Evolutionary conservation across 2,329 filamentous ascomycete genomes (phyloP), one percentile per base, ranked within the genome.

Genomic region (Calcarisporium arbuscula): DNA sequence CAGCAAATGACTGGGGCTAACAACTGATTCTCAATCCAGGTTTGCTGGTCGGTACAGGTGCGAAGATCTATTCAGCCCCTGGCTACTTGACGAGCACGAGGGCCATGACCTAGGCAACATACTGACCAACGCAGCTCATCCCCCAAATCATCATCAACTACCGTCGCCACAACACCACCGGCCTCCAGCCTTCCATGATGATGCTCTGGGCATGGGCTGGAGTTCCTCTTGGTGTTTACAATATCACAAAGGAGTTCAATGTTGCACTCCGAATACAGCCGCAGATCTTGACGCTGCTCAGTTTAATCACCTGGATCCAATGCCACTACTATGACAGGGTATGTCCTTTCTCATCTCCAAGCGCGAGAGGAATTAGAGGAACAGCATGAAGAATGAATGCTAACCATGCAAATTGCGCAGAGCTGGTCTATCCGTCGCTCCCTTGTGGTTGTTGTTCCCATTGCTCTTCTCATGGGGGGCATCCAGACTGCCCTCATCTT

Each of bases 111-210:
- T 11, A 19, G 17, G 33, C 45, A 15, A 43, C 12, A 18, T 18
- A 26, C n/a, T 4, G 0, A 5, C 7, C n/a, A 2, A 11, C 15
- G 1, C 43, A 84, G 69, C 63, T 85, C 18, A 70, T 85, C 18
- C 80, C 81, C 0, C 81, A 85, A 51, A 82, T 85, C 31, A 53
- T 79, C 21, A 72, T 82, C 47, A 85, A 85, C 48, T 77, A 80
- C 47, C 68, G 72, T 5, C 65, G 80, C 2, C 78, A 83, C 51
- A 68, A 82, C 60, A 78, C 79, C 2, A 71, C 65, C 1, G 80
- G 80, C 1, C 63, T 85, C 0, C 79, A 83, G 32, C 69, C 74
- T 0, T 74, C 75, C 0, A 83, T 85, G 80, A 84, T 85, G 79
- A 70, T 85, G 52, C 64, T 83, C 3, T 85, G 80, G 70, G 76